phyloP scores from a whole-genome alignment of 208 protist species.

The Crithidia thermophila region DNA sequence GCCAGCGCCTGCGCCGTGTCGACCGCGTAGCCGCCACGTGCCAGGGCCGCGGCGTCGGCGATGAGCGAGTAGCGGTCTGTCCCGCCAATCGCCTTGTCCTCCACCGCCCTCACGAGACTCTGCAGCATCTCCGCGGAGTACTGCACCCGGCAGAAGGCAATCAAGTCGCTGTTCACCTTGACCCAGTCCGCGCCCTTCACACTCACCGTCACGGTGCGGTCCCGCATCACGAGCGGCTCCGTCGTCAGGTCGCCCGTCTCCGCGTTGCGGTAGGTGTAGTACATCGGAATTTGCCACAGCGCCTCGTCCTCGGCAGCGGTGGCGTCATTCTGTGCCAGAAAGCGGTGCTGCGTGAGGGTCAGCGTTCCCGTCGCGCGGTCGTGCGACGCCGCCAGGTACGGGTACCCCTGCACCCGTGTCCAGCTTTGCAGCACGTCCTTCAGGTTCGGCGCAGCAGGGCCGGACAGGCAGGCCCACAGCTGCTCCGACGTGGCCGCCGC shows the following conservation, averaged over 20 bases:
- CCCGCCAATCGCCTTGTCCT: conserved; percentile 41
- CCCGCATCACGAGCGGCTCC: conserved; percentile 21
- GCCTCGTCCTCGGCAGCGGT: conserved; percentile 39
- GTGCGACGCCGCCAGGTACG: conserved; percentile 47
- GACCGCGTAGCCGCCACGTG: conserved; percentile 61
- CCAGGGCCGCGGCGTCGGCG: conserved; percentile 73
- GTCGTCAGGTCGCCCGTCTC: conserved; percentile 15
- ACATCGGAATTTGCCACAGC: conserved; percentile 77
- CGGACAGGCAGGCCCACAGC: conserved; percentile 84
- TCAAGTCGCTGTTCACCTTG: conserved; percentile 74
- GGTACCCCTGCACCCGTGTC: conserved; percentile 78
- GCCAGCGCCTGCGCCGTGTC: conserved; percentile 44
- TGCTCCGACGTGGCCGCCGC: conserved; percentile 77
- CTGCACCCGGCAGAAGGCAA: conserved; percentile 77
- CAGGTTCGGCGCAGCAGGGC: conserved; percentile 64
- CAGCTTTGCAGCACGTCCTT: conserved; percentile 65
- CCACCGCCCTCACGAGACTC: conserved; percentile 44
- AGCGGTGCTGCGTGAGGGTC: conserved; percentile 44
- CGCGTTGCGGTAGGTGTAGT: conserved; percentile 28
- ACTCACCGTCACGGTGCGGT: conserved; percentile 19
- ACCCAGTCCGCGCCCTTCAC: conserved; percentile 43
- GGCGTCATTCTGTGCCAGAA: conserved; percentile 45
- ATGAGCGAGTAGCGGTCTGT: conserved; percentile 74
- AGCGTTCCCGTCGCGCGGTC: conserved; percentile 14
- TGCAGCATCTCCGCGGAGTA: conserved; percentile 59